These are phyloP conservation scores for Prunella vulgaris DNA, from an alignment of 257 asterid species.

Conservation along the genomic window DNA sequence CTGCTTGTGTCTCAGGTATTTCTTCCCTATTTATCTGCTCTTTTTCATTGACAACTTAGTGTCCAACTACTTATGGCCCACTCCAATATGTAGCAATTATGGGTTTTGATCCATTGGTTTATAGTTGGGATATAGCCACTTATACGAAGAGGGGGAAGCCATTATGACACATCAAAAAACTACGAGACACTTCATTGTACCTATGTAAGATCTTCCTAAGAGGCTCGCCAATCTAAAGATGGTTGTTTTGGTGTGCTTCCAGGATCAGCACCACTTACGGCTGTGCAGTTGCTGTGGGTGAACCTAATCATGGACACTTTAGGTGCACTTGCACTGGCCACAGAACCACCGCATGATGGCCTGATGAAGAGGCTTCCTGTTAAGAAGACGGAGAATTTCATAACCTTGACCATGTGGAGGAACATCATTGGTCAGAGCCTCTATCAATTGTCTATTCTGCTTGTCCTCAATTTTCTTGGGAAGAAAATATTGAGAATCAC, in stretches of 20 bases:
- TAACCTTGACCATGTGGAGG: conserved; percentile 89
- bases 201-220: too few species aligned
- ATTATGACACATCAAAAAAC: too few species aligned
- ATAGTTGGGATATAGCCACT: too few species aligned
- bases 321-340: conserved; percentile 98
- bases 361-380: conserved; percentile 88
- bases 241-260: conserved; percentile 16
- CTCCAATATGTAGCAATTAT: background rate
- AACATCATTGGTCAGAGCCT: conserved; percentile 86
- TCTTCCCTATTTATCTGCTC: background rate
- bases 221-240: background rate
- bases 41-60: background rate
- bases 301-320: conserved; percentile 97
- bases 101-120: background rate
- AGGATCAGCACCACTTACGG: conserved; percentile 98
- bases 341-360: conserved; percentile 92
- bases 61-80: background rate
- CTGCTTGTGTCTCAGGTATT: conserved; percentile 80
- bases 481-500: conserved; percentile 50
- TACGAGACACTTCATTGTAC: too few species aligned
- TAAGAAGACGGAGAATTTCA: conserved; percentile 62
- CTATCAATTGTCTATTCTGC: conserved; percentile 67
- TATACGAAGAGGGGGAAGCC: too few species aligned
- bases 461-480: conserved; percentile 67
- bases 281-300: conserved; percentile 96